Conservation (phyloP, 345 rosid genomes). For the Melaleuca quinquenervia region DNA sequence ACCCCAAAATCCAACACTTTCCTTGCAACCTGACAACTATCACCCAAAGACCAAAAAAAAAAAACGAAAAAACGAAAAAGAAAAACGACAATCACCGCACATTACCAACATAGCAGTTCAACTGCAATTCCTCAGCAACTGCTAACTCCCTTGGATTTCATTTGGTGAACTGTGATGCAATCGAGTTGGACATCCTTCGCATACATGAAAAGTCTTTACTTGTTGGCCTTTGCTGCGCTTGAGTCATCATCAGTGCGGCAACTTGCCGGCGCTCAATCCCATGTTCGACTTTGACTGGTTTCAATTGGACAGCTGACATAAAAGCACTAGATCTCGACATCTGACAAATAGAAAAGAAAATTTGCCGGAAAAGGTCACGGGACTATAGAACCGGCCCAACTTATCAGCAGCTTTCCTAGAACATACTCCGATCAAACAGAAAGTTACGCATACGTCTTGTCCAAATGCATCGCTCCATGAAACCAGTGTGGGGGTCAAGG, state of each 20-base stretch:
- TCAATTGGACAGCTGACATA: neutral
- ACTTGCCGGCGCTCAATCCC: no score
- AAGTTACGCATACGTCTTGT: rapidly evolving
- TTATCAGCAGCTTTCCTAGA: neutral
- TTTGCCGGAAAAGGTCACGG: neutral
- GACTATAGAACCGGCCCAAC: neutral
- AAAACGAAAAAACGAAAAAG: no score
- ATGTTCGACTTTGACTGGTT: no score
- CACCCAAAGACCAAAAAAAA: no score
- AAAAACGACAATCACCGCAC: no score
- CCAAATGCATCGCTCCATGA: neutral
- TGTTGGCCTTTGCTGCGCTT: no score
- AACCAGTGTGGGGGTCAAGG: neutral
- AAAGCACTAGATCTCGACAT: no score
- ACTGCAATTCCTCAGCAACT: no score
- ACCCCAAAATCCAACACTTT: neutral
- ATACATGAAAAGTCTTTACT: no score
- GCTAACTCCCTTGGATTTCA: no score
- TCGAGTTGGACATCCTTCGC: neutral
- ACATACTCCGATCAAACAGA: neutral
- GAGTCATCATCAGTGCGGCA: no score
- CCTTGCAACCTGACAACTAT: neutral
- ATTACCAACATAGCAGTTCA: no score
- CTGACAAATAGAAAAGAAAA: neutral
- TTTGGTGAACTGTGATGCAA: neutral